Evolutionary conservation across 495 filamentous ascomycete species (phyloP).

Genomic region (Podospora sp.): DNA sequence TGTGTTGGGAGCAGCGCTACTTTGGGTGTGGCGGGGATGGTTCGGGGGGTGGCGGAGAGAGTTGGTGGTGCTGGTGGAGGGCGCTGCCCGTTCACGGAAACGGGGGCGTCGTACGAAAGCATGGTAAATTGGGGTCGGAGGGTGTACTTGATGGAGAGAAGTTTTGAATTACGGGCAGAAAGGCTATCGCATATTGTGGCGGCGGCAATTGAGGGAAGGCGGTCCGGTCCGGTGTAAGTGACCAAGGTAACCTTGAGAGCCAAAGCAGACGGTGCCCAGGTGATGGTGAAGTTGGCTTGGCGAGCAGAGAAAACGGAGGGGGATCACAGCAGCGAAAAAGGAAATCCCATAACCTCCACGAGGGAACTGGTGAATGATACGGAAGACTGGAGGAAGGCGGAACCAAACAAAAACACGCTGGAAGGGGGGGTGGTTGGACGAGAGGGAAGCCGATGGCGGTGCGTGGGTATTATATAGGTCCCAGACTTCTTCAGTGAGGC

Average conservation of each 20-base stretch:
- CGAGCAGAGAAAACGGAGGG: neutral
- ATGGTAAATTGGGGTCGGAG: slow-evolving; percentile 27
- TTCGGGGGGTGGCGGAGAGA: slow-evolving; percentile 39
- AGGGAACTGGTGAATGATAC: slow-evolving; percentile 11
- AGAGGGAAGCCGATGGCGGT: slow-evolving; percentile 30
- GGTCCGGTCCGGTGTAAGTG: slow-evolving; percentile 13
- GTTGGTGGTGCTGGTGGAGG: slow-evolving; percentile 34
- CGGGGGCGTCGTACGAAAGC: slow-evolving; percentile 47
- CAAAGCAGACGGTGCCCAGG: slow-evolving; percentile 9
- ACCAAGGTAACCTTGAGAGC: neutral
- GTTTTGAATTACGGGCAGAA: slow-evolving; percentile 1
- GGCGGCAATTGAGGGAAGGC: neutral
- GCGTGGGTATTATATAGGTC: slow-evolving; percentile 33
- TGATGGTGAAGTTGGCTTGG: slow-evolving; percentile 13
- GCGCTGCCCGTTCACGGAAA: slow-evolving; percentile 40
- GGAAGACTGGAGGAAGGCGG: slow-evolving; percentile 4
- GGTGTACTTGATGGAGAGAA: neutral
- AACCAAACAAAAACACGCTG: slow-evolving; percentile 26
- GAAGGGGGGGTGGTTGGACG: slow-evolving; percentile 13
- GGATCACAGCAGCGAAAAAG: slow-evolving; percentile 23
- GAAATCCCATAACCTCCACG: slow-evolving; percentile 14
- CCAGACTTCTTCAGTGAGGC: slow-evolving; percentile 10
- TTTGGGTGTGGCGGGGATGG: slow-evolving; percentile 39
- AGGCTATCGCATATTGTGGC: slow-evolving; percentile 24
- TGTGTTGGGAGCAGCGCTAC: slow-evolving; percentile 34